phyloP scores from a whole-genome alignment of 257 asterid genomes.

The Parsonsia alboflavescens region DNA sequence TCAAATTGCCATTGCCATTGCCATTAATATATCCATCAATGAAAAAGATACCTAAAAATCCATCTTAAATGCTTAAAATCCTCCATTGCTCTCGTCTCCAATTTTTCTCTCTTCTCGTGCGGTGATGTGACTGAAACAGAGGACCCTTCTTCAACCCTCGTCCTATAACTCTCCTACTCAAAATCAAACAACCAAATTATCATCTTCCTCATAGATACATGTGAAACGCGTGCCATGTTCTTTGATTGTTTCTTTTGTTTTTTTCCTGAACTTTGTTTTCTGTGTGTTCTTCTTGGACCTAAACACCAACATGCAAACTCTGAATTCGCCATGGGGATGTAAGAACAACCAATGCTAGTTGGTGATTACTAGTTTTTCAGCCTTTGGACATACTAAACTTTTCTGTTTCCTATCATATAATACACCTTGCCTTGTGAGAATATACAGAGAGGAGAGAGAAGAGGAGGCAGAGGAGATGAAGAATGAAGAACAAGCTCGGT shows the following conservation, averaged over 20 bases:
- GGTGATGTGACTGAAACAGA: too few species aligned
- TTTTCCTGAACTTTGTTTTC: constrained; percentile 8
- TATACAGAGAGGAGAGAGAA: not conserved
- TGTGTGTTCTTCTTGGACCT: constrained; percentile 7
- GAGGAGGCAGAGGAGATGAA: constrained; percentile 38
- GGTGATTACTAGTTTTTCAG: constrained; percentile 10
- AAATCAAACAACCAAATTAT: not conserved
- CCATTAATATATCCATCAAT: not conserved
- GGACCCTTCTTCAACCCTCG: too few species aligned
- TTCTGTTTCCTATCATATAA: not conserved
- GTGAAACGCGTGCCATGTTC: not conserved
- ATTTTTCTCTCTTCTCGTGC: not conserved
- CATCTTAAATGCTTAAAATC: not conserved
- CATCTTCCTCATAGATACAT: not conserved
- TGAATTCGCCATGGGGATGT: constrained; percentile 29
- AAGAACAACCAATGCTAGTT: constrained; percentile 12
- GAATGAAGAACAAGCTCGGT: constrained; percentile 67
- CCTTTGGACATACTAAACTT: not conserved
- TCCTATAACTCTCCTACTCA: not conserved
- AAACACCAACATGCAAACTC: constrained; percentile 49
- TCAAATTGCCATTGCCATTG: not conserved
- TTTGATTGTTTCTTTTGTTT: constrained; percentile 22
- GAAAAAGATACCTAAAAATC: not conserved
- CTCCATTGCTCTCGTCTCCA: too few species aligned
- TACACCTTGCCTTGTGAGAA: not conserved